phyloP scores from a whole-genome alignment of 2,329 filamentous ascomycete genomes.

The Penicillium digitatum region DNA sequence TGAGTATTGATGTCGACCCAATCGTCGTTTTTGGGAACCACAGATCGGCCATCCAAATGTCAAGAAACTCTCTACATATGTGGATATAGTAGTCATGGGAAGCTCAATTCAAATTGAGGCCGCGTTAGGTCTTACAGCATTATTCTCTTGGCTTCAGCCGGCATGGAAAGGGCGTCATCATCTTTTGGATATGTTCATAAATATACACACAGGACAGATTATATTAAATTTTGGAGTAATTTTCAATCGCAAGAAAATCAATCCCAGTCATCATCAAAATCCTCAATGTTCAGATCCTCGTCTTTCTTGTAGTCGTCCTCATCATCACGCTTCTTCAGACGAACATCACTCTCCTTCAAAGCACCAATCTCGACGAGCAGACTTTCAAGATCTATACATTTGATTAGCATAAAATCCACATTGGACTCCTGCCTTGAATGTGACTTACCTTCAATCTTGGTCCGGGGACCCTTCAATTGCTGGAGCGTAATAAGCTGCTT shows the following conservation, averaged over 20 bases:
- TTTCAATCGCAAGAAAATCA: constrained; percentile 30
- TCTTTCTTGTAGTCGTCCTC: constrained; percentile 53
- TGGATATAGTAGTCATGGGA: neutral
- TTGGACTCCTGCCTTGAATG: neutral
- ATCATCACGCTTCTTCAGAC: constrained; percentile 60
- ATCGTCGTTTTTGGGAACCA: neutral
- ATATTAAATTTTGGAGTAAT: constrained; percentile 15
- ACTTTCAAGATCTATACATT: constrained; percentile 63
- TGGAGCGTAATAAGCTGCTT: constrained; percentile 87
- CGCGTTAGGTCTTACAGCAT: neutral
- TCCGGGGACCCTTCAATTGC: constrained; percentile 69
- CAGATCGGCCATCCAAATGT: neutral
- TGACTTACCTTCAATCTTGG: constrained; percentile 55
- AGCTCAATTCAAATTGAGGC: neutral
- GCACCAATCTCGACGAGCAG: constrained; percentile 79
- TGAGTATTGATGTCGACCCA: neutral
- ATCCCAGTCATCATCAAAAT: constrained; percentile 57
- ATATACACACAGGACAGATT: constrained; percentile 22
- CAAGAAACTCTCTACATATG: neutral
- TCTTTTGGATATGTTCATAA: constrained; percentile 16
- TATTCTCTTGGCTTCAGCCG: neutral
- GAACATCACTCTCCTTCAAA: constrained; percentile 70
- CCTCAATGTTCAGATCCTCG: constrained; percentile 45
- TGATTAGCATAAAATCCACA: neutral
- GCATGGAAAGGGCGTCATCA: neutral